Evolutionary conservation across 2,329 filamentous ascomycete species (phyloP), one percentile per base, ranked within the genome.

Genomic region (Ceratocystis destructans): DNA sequence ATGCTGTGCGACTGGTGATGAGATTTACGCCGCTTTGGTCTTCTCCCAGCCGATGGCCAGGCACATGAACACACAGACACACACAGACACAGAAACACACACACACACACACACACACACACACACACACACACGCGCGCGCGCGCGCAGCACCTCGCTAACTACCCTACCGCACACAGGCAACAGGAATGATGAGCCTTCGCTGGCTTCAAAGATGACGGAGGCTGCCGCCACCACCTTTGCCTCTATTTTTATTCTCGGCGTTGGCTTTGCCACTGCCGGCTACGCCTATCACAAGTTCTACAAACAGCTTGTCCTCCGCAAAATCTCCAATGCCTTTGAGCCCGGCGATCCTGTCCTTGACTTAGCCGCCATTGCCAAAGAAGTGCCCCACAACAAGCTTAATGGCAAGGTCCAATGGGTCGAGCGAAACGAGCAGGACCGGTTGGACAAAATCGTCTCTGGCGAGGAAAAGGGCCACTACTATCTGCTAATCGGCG

Each of bases 281-380:
- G 90, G 87, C 28, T 93, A 89, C 74, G 80, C 81, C 61, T 95
- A 94, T 73, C 89, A 94, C 74, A 85, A 82, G 71, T 84, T 83
- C 73, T 97, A 99, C 82, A 99, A 99, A 77, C 82, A 87, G 76
- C 77, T 96, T 66, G 90, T 97, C 33, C 79, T 97, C n/a, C 78
- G 86, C 70, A 99, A 99, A 77, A 97, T 99, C 80, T 84, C 89
- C 70, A 87, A 88, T 71, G 94, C 94, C 28, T 99, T 99, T 75
- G 82, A 88, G 67, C 91, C 92, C 1, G 94, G 94, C 10, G 94
- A 99, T 73, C 92, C 91, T 0, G 90, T 93, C 31, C 83, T 93
- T 20, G 92, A 89, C 67, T 78, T 96, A 59, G 90, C 90, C 1
- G 87, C 88, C 31, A 78, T 82, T 68, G 82, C 77, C 70, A 87